A percentile compares a stretch with the other conserved stretches of the same genome.
These are phyloP conservation scores for Oropetium thomaeum DNA, from an alignment of 176 grass and related monocot genomes.

Conservation along the genomic window DNA sequence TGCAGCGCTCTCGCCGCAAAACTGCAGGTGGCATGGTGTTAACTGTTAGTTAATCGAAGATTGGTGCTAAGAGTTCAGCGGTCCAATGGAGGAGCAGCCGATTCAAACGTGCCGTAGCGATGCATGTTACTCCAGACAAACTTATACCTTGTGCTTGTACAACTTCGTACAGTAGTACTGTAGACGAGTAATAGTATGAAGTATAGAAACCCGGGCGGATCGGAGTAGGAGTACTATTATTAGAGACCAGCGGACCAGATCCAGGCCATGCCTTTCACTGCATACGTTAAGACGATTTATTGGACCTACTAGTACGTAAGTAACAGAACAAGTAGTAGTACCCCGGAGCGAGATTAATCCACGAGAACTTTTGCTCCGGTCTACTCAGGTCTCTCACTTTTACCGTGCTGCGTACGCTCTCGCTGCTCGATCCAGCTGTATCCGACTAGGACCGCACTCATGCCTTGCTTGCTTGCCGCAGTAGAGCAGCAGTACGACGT, in stretches of 20 bases:
- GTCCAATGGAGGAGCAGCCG: too few relatives aligned
- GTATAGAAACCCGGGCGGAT: too few relatives aligned
- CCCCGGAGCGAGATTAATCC: neutral
- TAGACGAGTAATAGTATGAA: too few relatives aligned
- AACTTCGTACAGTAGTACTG: too few relatives aligned
- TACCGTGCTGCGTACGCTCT: constrained; percentile 30
- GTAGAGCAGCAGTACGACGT: neutral
- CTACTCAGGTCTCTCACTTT: constrained; percentile 16
- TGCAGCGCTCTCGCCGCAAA: neutral
- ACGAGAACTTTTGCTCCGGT: too few relatives aligned
- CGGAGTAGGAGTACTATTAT: too few relatives aligned
- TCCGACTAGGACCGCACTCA: neutral
- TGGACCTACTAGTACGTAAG: neutral
- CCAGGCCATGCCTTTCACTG: neutral
- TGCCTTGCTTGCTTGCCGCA: neutral
- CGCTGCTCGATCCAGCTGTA: constrained; percentile 16
- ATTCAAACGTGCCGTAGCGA: too few relatives aligned
- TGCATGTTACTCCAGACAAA: too few relatives aligned
- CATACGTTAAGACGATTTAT: neutral
- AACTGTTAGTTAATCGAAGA: neutral
- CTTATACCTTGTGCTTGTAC: too few relatives aligned
- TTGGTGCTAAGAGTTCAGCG: neutral
- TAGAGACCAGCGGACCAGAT: neutral
- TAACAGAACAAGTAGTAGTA: neutral
- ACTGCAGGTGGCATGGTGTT: too few relatives aligned